Conservation (phyloP, 179 eudicot genomes). For the Sideroxylon spinosum region DNA sequence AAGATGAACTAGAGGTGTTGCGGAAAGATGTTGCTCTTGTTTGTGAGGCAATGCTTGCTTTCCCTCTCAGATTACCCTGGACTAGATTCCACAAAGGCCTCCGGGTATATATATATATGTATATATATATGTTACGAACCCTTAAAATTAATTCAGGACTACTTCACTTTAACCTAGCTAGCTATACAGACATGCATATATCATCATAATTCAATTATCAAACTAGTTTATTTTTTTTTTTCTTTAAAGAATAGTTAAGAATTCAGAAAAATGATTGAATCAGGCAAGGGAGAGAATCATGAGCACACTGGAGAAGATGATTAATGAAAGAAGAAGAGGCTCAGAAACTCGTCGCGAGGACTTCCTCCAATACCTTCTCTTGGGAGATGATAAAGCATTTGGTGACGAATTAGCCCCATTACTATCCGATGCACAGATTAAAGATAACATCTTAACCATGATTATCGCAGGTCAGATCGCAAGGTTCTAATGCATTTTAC, state of each 20-base stretch:
- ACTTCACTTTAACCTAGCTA: not conserved
- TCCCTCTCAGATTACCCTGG: slow-evolving; percentile 20
- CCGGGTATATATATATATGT: not conserved
- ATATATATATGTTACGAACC: no score
- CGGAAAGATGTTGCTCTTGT: slow-evolving; percentile 20
- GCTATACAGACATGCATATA: no score
- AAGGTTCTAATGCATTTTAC: not conserved
- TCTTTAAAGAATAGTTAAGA: no score
- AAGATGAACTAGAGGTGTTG: slow-evolving; percentile 21
- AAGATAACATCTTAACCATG: slow-evolving; percentile 33
- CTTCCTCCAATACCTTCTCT: slow-evolving; percentile 22
- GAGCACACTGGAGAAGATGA: slow-evolving; percentile 21
- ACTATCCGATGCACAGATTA: slow-evolving; percentile 24
- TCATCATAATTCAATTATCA: no score
- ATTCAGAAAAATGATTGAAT: not conserved
- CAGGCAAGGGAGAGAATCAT: slow-evolving; percentile 32
- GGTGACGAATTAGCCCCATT: not conserved
- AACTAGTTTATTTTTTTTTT: no score
- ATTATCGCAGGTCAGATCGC: slow-evolving; percentile 27
- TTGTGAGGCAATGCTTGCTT: slow-evolving; percentile 27
- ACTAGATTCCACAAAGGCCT: slow-evolving; percentile 26
- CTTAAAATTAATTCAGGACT: no score
- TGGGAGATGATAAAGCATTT: slow-evolving; percentile 10
- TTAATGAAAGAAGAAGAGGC: slow-evolving; percentile 20
- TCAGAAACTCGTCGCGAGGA: slow-evolving; percentile 17